Conservation (phyloP, 192 early-diverging fungal species). For the Backusella sp. region DNA sequence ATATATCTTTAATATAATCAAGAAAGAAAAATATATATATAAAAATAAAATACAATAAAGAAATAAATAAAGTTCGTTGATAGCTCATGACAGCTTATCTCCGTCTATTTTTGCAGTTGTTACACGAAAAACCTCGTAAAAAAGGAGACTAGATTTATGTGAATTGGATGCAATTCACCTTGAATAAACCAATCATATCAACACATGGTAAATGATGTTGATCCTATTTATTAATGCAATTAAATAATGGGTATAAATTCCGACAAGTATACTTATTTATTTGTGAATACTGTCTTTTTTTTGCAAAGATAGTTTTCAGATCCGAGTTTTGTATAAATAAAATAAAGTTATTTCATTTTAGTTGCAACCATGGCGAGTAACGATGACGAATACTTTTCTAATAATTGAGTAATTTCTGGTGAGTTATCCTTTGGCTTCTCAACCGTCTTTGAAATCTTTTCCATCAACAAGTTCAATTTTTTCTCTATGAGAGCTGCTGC, state of each 20-base stretch:
- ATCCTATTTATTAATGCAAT: neutral
- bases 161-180: neutral
- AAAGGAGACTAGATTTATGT: neutral
- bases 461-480: neutral
- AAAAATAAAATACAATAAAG: neutral
- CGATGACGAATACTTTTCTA: slow-evolving; percentile 8
- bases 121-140: neutral
- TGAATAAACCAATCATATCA: neutral
- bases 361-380: neutral
- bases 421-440: neutral
- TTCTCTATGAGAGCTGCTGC: neutral
- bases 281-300: neutral
- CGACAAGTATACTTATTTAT: neutral
- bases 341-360: neutral
- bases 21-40: neutral
- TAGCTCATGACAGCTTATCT: neutral
- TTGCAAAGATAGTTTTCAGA: neutral
- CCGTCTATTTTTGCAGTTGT: neutral
- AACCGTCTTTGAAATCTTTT: slow-evolving; percentile 8
- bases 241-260: neutral
- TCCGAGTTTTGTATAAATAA: neutral
- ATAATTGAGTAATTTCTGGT: slow-evolving; percentile 3
- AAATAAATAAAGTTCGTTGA: neutral
- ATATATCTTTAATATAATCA: neutral
- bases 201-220: neutral